A percentile compares a stretch with the other conserved stretches of the same genome.
Conservation (phyloP, 352 stramenopile species). For the Pythium guiyangense region DNA sequence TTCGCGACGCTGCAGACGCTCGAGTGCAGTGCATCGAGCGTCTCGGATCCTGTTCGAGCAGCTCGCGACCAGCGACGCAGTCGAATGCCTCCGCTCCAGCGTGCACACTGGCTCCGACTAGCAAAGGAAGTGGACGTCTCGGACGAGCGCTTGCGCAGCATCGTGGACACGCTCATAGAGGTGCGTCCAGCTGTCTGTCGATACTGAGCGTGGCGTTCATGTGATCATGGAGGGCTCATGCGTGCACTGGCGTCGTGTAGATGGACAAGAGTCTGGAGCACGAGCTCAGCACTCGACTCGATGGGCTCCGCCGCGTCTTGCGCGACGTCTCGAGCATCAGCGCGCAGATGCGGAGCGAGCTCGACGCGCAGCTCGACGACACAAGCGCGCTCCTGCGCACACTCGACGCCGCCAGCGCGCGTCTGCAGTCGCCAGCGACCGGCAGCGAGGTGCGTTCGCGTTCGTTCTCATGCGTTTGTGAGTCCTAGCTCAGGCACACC, state of each 20-base stretch:
- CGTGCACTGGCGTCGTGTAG: constrained; percentile 5
- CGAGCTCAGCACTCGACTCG: constrained; percentile 24
- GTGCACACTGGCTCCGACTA: constrained; percentile 29
- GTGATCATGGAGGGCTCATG: background rate
- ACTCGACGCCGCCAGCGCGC: constrained; percentile 14
- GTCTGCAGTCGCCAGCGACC: background rate
- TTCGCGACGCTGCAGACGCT: constrained; percentile 13
- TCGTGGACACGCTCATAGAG: constrained; percentile 16
- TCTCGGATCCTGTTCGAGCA: constrained; percentile 20
- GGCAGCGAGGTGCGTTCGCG: background rate
- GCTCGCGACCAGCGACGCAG: constrained; percentile 16
- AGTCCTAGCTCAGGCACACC: background rate
- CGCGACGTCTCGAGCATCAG: constrained; percentile 14
- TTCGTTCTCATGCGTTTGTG: background rate
- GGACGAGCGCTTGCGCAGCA: constrained; percentile 12
- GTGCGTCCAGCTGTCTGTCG: background rate
- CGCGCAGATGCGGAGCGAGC: constrained; percentile 14
- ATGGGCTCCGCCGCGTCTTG: constrained; percentile 20
- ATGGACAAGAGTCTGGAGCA: constrained; percentile 15
- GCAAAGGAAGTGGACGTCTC: constrained; percentile 25
- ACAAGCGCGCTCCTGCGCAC: constrained; percentile 19
- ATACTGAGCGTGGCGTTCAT: background rate
- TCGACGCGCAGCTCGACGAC: constrained; percentile 23
- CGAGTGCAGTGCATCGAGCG: constrained; percentile 10
- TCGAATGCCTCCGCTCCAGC: constrained; percentile 19